Evolutionary conservation across 2,329 filamentous ascomycete genomes (phyloP).

Genomic region (Colletotrichum theobromicola): DNA sequence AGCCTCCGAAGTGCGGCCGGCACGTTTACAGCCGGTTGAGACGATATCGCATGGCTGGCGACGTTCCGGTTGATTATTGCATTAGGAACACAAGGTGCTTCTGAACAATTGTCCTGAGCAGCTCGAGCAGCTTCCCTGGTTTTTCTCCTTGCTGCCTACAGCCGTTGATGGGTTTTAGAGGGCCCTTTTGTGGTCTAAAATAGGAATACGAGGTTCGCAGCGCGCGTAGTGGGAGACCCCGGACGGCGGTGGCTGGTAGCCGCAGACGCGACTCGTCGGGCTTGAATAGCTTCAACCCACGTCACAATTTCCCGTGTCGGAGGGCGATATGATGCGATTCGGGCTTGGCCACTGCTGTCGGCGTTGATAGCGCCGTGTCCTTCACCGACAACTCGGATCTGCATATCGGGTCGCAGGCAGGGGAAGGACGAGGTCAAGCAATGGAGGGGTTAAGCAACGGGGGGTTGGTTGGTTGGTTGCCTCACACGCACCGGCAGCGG

Average conservation of each 20-base stretch:
- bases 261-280: neutral
- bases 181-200: neutral
- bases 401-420: neutral
- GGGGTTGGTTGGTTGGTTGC: neutral
- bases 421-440: neutral
- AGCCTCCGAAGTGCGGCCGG: neutral
- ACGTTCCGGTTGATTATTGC: neutral
- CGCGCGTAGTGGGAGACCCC: neutral
- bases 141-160: constrained; percentile 14
- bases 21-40: neutral
- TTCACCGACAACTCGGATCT: neutral
- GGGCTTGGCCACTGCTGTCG: neutral
- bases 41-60: neutral
- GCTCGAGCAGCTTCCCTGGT: neutral
- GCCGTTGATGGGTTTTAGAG: neutral
- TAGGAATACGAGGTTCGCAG: constrained; percentile 9
- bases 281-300: constrained; percentile 14
- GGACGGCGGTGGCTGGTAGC: neutral
- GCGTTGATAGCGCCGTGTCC: neutral
- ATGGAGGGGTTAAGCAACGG: neutral
- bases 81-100: neutral
- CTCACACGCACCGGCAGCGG: neutral
- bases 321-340: neutral
- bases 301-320: constrained; percentile 2
- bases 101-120: neutral